These are phyloP conservation scores for Penicillium hordei DNA, from an alignment of 2,329 filamentous ascomycete species.

Conservation along the genomic window DNA sequence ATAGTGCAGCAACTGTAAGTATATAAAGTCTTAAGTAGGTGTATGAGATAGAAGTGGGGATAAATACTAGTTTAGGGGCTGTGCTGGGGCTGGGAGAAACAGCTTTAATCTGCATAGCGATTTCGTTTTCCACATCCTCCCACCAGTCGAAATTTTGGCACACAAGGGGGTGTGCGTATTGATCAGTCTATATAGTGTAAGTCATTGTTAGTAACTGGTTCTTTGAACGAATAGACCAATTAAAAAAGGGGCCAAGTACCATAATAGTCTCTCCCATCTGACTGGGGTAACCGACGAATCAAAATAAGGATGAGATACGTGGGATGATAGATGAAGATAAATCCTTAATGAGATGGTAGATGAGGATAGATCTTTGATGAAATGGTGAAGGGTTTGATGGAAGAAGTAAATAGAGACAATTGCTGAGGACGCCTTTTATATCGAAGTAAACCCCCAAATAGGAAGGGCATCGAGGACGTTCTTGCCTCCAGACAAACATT, in stretches of 20 bases:
- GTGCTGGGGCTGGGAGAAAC: too few species aligned
- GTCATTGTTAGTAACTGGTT: not conserved
- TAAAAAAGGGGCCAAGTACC: not conserved
- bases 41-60: too few species aligned
- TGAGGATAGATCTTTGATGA: not conserved
- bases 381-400: not conserved
- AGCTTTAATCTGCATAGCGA: too few species aligned
- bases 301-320: not conserved
- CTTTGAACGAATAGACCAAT: not conserved
- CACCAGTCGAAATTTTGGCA: not conserved
- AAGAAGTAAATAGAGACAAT: not conserved
- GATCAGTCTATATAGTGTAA: not conserved
- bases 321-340: not conserved
- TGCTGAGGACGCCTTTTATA: not conserved
- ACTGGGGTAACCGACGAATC: not conserved
- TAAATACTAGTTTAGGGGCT: too few species aligned
- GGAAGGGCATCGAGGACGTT: not conserved
- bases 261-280: not conserved
- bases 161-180: not conserved
- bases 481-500: not conserved
- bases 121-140: not conserved
- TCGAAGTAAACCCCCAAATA: not conserved
- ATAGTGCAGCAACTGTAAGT: too few species aligned
- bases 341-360: not conserved
- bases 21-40: too few species aligned